Percentiles rank a stretch among this genome's conserved stretches.
phyloP scores from a whole-genome alignment of 2,329 filamentous ascomycete genomes.

The Fusarium solani-melongenae region DNA sequence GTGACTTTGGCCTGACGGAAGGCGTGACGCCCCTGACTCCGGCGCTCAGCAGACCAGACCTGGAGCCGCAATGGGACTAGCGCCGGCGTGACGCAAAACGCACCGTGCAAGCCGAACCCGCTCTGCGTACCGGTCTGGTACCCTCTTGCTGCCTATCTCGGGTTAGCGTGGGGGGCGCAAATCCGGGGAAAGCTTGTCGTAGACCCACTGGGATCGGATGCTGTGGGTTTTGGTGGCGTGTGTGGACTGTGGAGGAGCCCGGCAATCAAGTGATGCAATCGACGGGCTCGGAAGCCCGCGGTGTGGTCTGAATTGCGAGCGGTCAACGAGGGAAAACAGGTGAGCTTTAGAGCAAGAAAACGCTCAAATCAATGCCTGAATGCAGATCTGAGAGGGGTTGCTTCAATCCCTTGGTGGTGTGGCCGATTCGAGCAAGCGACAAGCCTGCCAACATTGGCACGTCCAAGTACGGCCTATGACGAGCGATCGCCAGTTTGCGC shows the following conservation, averaged over 20 bases:
- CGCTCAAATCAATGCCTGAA: neutral
- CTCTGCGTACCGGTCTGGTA: constrained; percentile 39
- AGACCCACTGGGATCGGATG: constrained; percentile 43
- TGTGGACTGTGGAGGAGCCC: constrained; percentile 17
- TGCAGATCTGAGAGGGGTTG: constrained; percentile 13
- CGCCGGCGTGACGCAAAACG: constrained; percentile 17
- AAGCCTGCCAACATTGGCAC: constrained; percentile 26
- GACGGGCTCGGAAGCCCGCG: constrained; percentile 26
- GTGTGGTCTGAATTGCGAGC: neutral
- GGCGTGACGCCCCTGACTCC: constrained; percentile 43
- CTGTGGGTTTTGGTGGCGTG: constrained; percentile 36
- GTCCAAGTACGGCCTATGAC: constrained; percentile 33
- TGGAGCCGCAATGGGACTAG: constrained; percentile 41
- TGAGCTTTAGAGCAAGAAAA: neutral
- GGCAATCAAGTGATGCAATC: constrained; percentile 32
- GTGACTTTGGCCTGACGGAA: constrained; percentile 47
- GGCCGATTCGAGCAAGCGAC: constrained; percentile 21
- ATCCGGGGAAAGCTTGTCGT: constrained; percentile 51
- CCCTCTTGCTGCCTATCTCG: constrained; percentile 28
- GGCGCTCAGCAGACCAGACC: constrained; percentile 42
- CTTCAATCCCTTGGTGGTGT: constrained; percentile 8
- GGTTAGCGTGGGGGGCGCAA: constrained; percentile 39
- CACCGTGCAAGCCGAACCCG: constrained; percentile 18
- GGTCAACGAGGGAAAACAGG: neutral
- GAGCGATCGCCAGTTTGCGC: constrained; percentile 39